Evolutionary conservation across 305 asterid genomes (phyloP), one percentile per base, ranked within the genome.

Genomic region (Fraxinus sp.): DNA sequence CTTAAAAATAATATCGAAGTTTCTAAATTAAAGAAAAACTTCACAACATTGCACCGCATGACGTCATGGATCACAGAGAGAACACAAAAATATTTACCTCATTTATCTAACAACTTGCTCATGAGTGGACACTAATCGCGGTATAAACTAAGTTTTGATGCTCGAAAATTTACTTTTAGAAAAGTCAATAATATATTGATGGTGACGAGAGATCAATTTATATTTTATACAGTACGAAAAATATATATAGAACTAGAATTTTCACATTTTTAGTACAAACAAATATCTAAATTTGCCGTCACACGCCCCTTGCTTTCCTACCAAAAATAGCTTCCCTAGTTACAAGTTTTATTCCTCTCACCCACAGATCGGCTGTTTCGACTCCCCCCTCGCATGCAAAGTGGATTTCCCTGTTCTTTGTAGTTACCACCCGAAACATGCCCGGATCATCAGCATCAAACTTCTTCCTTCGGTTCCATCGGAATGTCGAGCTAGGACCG

Each of bases 301-400:
- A 71, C 44, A 6, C 10, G 2, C 41, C 76, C 26, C 46, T 33
- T 33, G 41, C 24, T 71, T 84, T 76, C 79, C 79, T 85, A 2
- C 90, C 90, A 7, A 88, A 88, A 72, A 92, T 87, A 62, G 95
- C 92, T 75, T 91, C 92, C 64, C 88, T 68, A 16, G 97, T 93
- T 41, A 91, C 90, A 80, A 92, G 80, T 87, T 89, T 81, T 84
- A 92, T 91, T 52, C 97, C 97, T 84, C 95, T 88, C 32, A 89
- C 95, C 97, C 97, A 93, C 84, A 93, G 44, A 83, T 85, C 72
- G 4, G 97, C 97, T 87, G 76, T 79, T 80, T 92, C 94, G 41
- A 18, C 37, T 11, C 92, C 97, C 78, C 91, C 95, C 5, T 82
- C 85, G 79, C 97, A 92, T 30, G 89, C 90, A 81, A 93, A 93